Evolutionary conservation across 768 basidiomycete genomes (phyloP).

Genomic region (Hypholoma fasciculare): DNA sequence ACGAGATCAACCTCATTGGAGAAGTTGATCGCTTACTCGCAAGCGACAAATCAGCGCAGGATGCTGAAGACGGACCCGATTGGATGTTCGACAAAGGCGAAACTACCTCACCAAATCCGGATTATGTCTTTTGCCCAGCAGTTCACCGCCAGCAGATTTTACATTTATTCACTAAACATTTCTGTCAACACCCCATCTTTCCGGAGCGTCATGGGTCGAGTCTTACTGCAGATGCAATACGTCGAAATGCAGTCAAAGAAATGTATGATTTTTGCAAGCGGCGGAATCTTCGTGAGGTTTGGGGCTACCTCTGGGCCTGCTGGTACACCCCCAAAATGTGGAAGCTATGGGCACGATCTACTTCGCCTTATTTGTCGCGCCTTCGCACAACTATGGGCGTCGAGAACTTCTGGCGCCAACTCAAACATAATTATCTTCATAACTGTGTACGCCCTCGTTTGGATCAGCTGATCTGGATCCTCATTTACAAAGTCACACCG

Average conservation of each 20-base stretch:
- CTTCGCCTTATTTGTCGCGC: not conserved
- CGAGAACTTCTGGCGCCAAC: conserved; percentile 20
- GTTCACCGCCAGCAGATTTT: conserved; percentile 11
- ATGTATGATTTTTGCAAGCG: conserved; percentile 33
- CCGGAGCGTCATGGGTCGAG: no score
- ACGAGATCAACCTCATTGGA: no score
- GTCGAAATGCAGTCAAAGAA: conserved; percentile 21
- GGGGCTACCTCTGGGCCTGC: conserved; percentile 34
- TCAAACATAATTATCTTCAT: conserved; percentile 22
- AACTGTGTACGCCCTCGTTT: conserved; percentile 26
- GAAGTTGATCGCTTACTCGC: no score
- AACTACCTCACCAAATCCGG: not conserved
- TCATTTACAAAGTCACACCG: conserved; percentile 26
- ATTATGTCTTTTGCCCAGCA: conserved; percentile 10
- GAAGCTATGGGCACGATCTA: conserved; percentile 14
- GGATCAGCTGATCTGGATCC: conserved; percentile 30
- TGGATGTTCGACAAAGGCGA: conserved; percentile 15
- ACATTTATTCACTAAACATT: conserved; percentile 19
- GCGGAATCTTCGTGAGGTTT: conserved; percentile 29
- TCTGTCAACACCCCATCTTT: conserved; percentile 27
- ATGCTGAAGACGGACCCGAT: conserved; percentile 5
- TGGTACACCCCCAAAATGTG: conserved; percentile 26
- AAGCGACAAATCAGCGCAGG: no score
- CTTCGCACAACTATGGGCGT: conserved; percentile 26
- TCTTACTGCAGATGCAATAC: no score